phyloP scores from a whole-genome alignment of 2,329 filamentous ascomycete genomes.

The Chrysosporium keratinophilum region DNA sequence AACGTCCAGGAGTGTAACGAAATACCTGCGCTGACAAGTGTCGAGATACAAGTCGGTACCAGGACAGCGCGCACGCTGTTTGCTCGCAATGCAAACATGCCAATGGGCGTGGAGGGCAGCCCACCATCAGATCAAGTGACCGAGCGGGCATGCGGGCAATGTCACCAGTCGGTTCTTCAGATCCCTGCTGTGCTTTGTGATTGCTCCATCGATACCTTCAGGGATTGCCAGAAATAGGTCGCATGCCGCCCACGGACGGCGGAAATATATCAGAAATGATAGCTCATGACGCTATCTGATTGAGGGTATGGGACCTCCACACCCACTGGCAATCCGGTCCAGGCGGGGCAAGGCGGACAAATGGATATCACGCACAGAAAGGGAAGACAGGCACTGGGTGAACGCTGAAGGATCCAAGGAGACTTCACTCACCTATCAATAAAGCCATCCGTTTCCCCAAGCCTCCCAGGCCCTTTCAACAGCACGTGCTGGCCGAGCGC shows the following conservation, averaged over 20 bases:
- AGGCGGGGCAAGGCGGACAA: conserved; percentile 5
- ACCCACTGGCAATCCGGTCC: conserved; percentile 3
- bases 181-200: conserved; percentile 22
- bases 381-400: conserved; percentile 15
- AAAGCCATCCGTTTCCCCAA: conserved; percentile 64
- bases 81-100: conserved; percentile 8
- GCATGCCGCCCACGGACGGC: not conserved
- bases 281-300: conserved; percentile 8
- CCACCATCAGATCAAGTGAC: conserved; percentile 50
- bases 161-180: conserved; percentile 16
- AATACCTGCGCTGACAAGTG: not conserved
- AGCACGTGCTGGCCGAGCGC: conserved; percentile 66
- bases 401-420: conserved; percentile 18
- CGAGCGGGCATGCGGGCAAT: conserved; percentile 46
- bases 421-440: conserved; percentile 75
- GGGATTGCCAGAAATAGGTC: conserved; percentile 10
- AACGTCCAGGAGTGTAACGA: not conserved
- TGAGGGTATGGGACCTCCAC: conserved; percentile 1
- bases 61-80: conserved; percentile 1
- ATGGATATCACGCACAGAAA: conserved; percentile 7
- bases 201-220: conserved; percentile 14
- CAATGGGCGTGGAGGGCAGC: conserved; percentile 17
- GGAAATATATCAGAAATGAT: conserved; percentile 1
- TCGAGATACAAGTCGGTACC: not conserved
- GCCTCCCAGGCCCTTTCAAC: conserved; percentile 60